Conservation (phyloP, 2,329 filamentous ascomycete species). For the Emergomyces africanus region DNA sequence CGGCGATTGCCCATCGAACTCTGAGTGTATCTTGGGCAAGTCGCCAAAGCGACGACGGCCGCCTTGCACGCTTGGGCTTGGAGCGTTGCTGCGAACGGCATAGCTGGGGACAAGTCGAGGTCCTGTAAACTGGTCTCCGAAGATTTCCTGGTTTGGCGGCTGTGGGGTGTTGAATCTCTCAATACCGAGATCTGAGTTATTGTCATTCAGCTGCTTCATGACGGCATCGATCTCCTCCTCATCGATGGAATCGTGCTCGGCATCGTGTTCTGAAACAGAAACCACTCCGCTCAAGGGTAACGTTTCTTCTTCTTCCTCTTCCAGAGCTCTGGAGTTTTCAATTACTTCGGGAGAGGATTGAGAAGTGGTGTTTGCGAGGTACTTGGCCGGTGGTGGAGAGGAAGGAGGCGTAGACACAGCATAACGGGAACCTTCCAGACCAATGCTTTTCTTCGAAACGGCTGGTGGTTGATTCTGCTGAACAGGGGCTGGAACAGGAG, state of each 20-base stretch:
- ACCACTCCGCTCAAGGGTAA: background rate
- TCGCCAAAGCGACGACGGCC: conserved; percentile 37
- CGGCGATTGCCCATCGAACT: conserved; percentile 28
- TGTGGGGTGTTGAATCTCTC: conserved; percentile 42
- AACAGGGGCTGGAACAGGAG: conserved; percentile 3
- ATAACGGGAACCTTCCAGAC: conserved; percentile 25
- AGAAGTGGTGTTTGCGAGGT: conserved; percentile 4
- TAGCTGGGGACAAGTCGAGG: conserved; percentile 7
- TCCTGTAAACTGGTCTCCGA: conserved; percentile 1
- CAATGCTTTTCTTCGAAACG: conserved; percentile 10
- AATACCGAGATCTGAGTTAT: conserved; percentile 60
- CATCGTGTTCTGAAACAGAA: conserved; percentile 10
- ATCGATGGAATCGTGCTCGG: conserved; percentile 23
- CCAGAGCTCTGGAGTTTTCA: background rate
- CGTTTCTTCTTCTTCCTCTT: conserved; percentile 2
- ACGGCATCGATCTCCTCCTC: conserved; percentile 75
- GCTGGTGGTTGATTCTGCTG: conserved; percentile 7
- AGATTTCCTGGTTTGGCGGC: conserved; percentile 5
- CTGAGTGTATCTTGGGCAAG: conserved; percentile 25
- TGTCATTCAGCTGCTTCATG: conserved; percentile 72
- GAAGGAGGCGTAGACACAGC: conserved; percentile 18
- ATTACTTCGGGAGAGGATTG: conserved; percentile 5
- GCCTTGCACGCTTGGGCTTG: conserved; percentile 57
- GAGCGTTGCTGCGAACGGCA: conserved; percentile 51
- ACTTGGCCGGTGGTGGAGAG: conserved; percentile 8